These are phyloP conservation scores for Draba incana DNA, from an alignment of 345 rosid species.

Conservation along the genomic window DNA sequence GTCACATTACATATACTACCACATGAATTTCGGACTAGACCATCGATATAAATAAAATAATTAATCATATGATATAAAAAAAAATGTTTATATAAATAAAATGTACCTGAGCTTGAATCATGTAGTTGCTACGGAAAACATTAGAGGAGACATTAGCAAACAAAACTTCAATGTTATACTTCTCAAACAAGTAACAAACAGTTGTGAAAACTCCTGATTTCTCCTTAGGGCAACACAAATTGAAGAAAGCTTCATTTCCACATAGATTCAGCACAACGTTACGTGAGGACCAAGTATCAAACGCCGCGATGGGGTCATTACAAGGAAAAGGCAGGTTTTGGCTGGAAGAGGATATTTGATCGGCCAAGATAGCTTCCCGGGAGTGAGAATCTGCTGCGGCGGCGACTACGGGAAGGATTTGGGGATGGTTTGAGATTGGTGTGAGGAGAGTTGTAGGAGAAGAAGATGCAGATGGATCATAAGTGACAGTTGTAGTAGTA, in stretches of 20 bases:
- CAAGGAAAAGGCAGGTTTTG: slow-evolving; percentile 43
- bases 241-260: slow-evolving; percentile 63
- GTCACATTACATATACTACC: slow-evolving; percentile 5
- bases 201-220: slow-evolving; percentile 54
- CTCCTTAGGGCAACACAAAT: slow-evolving; percentile 50
- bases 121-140: slow-evolving; percentile 44
- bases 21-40: not conserved
- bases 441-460: slow-evolving; percentile 40
- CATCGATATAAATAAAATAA: too few species aligned
- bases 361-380: slow-evolving; percentile 59
- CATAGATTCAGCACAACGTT: slow-evolving; percentile 65
- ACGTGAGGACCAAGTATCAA: slow-evolving; percentile 62
- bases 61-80: not conserved
- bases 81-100: slow-evolving; percentile 1
- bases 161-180: slow-evolving; percentile 57
- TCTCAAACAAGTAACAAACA: slow-evolving; percentile 61
- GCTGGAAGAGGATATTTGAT: slow-evolving; percentile 45
- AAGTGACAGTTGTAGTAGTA: slow-evolving; percentile 23
- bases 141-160: slow-evolving; percentile 56
- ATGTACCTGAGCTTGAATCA: slow-evolving; percentile 68
- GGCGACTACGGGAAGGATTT: slow-evolving; percentile 10
- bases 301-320: slow-evolving; percentile 40
- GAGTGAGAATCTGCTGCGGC: slow-evolving; percentile 32
- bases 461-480: slow-evolving; percentile 43
- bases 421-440: slow-evolving; percentile 33